Conservation (phyloP, 2,329 filamentous ascomycete species). For the Ophiostoma montium region DNA sequence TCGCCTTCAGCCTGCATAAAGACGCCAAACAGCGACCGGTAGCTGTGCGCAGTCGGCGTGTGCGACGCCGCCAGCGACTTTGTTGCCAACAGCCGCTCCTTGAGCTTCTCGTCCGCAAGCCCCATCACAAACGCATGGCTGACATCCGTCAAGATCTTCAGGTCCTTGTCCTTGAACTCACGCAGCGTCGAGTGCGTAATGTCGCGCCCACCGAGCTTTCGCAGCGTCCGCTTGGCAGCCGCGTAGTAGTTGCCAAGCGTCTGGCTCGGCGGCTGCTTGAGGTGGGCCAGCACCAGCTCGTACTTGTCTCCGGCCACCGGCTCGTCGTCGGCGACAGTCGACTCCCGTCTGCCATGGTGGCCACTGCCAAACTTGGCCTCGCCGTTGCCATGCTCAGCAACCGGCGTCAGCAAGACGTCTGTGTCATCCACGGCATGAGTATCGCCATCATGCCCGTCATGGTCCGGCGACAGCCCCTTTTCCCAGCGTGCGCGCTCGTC, state of each 20-base stretch:
- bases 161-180: conserved; percentile 30
- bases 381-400: neutral
- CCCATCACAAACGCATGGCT: conserved; percentile 40
- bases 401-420: neutral
- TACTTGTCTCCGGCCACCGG: conserved; percentile 7
- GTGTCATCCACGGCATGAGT: neutral
- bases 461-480: conserved; percentile 30
- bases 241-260: conserved; percentile 32
- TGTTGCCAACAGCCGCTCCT: conserved; percentile 28
- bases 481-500: conserved; percentile 63
- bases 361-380: neutral
- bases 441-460: conserved; percentile 12
- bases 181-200: conserved; percentile 31
- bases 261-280: conserved; percentile 29
- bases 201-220: conserved; percentile 35
- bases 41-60: conserved; percentile 16
- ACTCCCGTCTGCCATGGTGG: conserved; percentile 7
- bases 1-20: conserved; percentile 44
- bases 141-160: conserved; percentile 34
- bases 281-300: conserved; percentile 8
- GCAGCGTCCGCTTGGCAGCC: conserved; percentile 34
- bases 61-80: conserved; percentile 31
- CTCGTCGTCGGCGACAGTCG: conserved; percentile 4
- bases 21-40: conserved; percentile 39
- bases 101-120: conserved; percentile 32